Conservation (phyloP, 257 asterid species). For the Echites panduratus region DNA sequence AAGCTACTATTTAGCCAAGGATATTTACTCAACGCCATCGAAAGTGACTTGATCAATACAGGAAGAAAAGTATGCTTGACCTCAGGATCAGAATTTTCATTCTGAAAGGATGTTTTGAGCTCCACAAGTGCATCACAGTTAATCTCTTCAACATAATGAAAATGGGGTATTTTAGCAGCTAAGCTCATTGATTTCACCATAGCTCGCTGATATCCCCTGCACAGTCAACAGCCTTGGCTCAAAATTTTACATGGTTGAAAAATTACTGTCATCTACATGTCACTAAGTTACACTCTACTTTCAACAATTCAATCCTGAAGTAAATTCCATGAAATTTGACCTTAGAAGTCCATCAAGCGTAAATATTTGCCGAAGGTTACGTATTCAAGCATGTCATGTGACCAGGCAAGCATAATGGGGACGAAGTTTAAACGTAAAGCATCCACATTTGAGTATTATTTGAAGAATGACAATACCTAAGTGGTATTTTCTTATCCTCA, state of each 20-base stretch:
- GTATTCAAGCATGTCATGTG: neutral
- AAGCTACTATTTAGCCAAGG: constrained; percentile 89
- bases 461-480: constrained; percentile 42
- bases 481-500: constrained; percentile 54
- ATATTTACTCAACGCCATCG: constrained; percentile 63
- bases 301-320: neutral
- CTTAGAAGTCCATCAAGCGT: neutral
- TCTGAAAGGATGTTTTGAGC: constrained; percentile 72
- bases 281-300: neutral
- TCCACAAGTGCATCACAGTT: constrained; percentile 65
- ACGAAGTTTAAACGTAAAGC: neutral
- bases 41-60: constrained; percentile 67
- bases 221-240: constrained; percentile 14
- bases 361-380: neutral
- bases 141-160: constrained; percentile 87
- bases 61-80: constrained; percentile 86
- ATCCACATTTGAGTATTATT: neutral
- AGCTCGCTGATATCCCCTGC: constrained; percentile 96
- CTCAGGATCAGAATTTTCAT: constrained; percentile 59
- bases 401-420: neutral
- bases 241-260: neutral
- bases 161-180: constrained; percentile 94
- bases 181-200: constrained; percentile 86
- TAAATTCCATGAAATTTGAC: neutral
- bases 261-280: neutral